Base-by-base conservation (phyloP, 2,329 filamentous ascomycete species). In the Grosmannia penicillata region DNA sequence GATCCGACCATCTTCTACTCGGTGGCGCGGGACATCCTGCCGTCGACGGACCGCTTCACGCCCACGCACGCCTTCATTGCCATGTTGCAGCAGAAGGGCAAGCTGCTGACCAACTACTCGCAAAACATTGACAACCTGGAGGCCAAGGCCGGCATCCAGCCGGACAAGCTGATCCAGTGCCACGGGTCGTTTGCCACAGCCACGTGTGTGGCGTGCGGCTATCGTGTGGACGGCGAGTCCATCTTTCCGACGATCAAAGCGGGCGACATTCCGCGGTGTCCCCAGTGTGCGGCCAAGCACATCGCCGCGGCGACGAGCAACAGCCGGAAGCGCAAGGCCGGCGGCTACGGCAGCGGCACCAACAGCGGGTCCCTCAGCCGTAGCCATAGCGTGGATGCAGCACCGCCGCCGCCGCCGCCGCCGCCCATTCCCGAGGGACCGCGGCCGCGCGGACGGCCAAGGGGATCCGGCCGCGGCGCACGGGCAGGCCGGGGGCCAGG, bases 111-210 rank as follows among this genome's bases (percentile, higher is more conserved):
- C 30, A 95, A 96, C 61, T 98, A 95, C 63, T 93, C 91, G 0
- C 91, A 98, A 56, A 98, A 98, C 57, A 96, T 98, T 52, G 91
- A 98, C 64, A 95, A 95, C 50, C 76, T 95, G 37, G 89, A 98
- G 57, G 72, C 78, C 44, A 78, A 82, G 51, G 89, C 89, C 0
- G 91, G 91, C 18, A 83, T 98, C 43, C 60, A 66, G 18, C 70
- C 75, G 2, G 78, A 83, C 25, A 93, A 91, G 53, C 70, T 96
- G 15, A 80, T 98, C 22, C 89, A 98, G 59, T 96, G 91, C 55
- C 91, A 98, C 55, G 91, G 91, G 43, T 94, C 85, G 7, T 96
- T 95, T 62, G 87, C 87, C 31, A 93, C 82, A 0, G 91, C 91
- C 18, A 83, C 78, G 3, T 98, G 91, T 57, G 72, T 91, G 33